Base-by-base conservation (phyloP, 73 alveolate species). In the Tetrahymena malaccensis region DNA sequence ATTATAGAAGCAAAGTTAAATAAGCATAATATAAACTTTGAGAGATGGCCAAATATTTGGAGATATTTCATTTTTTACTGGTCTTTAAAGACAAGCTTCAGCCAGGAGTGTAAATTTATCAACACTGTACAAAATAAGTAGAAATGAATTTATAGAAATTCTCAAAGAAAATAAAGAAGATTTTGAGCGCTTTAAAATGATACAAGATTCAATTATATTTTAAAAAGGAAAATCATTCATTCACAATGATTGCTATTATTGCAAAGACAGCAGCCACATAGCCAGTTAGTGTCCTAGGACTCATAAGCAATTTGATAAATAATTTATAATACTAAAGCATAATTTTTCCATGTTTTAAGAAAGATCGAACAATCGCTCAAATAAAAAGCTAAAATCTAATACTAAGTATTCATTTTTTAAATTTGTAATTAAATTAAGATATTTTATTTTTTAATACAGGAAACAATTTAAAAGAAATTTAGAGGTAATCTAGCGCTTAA, bases 41-140 rank as follows among this genome's bases (percentile, higher is more conserved):
- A n/a, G 5, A 58, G 12, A 15, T 4, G 37, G 37, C 22, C 9
- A 58, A 10, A n/a, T 22, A 9, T 95, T 95, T 85, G 96, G 96
- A 21, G 95, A 85, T 40, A 50, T 34, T 55, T 84, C 70, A 85
- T 95, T 95, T 55, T 95, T 95, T 85, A 44, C 96, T 50, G 95
- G 95, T 0, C 89, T 55, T 34, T 31, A 31, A 25, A 95, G 94
- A 40, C 35, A 84, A 43, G 95, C 55, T 58, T 85, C 96, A 15
- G 93, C 89, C 34, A 95, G 57, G 7, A 85, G 95, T 22, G 93
- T 95, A 33, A 94, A 93, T 38, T 85, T 95, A 19, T 50, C 96
- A 33, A 17, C 93, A 19, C n/a, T 95, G 11, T 95, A 38, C n/a
- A 85, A 34, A 85, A 85, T 95, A 40, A 93, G 35, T 25, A 95